These are phyloP conservation scores for Nakazawaea laoshanensis DNA, from an alignment of 805 yeast species.

Conservation along the genomic window DNA sequence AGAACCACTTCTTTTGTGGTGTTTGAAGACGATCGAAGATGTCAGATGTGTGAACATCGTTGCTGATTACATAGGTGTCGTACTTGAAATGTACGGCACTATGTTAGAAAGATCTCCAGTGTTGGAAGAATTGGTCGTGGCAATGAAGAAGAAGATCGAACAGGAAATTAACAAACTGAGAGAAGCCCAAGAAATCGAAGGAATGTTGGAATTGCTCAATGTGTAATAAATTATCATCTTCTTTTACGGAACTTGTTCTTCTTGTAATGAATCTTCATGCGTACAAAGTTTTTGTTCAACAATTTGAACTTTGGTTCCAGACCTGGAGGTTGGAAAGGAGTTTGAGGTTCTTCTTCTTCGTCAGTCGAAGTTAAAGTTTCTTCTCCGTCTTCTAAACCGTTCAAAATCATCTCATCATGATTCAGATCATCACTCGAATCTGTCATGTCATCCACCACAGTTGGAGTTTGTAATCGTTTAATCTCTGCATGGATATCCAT, in stretches of 20 bases:
- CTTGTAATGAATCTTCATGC: conserved; percentile 22
- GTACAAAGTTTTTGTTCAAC: conserved; percentile 25
- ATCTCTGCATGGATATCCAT: conserved; percentile 31
- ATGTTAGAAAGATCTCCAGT: conserved; percentile 68
- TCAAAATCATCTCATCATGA: conserved; percentile 15
- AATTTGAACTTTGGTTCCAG: conserved; percentile 4
- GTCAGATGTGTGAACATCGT: conserved; percentile 58
- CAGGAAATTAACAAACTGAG: conserved; percentile 69
- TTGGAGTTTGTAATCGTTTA: conserved; percentile 15
- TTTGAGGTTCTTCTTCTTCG: conserved; percentile 12
- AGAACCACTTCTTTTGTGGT: conserved; percentile 85
- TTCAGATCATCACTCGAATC: conserved; percentile 13
- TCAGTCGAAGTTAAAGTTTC: conserved; percentile 6
- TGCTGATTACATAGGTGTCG: conserved; percentile 60
- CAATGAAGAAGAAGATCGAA: conserved; percentile 52
- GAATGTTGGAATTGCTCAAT: conserved; percentile 85
- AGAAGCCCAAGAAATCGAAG: conserved; percentile 85
- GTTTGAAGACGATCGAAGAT: conserved; percentile 66
- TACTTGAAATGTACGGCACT: conserved; percentile 70
- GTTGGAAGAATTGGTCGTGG: conserved; percentile 61
- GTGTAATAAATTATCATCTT: conserved; percentile 22
- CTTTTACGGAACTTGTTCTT: conserved; percentile 15
- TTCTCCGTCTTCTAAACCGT: conserved; percentile 15
- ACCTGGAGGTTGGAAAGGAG: conserved; percentile 13
- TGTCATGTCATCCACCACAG: conserved; percentile 13